Conservation (phyloP, 1,284 basidiomycete species). For the Calocybe gambosa region DNA sequence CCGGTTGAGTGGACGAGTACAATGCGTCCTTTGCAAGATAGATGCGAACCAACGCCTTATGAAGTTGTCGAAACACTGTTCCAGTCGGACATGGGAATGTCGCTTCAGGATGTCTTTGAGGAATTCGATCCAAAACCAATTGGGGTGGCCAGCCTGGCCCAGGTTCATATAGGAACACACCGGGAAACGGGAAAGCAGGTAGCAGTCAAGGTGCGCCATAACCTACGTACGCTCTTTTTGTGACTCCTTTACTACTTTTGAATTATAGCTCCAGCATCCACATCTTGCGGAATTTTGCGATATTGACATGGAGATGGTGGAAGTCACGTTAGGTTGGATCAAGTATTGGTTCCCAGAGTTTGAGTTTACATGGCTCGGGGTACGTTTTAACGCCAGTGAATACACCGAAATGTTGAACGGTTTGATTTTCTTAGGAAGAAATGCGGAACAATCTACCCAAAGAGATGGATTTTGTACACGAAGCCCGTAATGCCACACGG, state of each 20-base stretch:
- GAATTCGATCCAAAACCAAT: slow-evolving; percentile 89
- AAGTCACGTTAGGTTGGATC: slow-evolving; percentile 79
- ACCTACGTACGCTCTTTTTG: neutral
- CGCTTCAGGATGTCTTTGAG: slow-evolving; percentile 64
- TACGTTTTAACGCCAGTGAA: slow-evolving; percentile 19
- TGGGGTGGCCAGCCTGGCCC: slow-evolving; percentile 91
- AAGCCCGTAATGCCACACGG: slow-evolving; percentile 80
- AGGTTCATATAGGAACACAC: slow-evolving; percentile 87
- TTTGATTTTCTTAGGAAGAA: slow-evolving; percentile 50
- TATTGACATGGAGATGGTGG: slow-evolving; percentile 81
- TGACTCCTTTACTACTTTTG: neutral
- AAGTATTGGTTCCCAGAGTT: slow-evolving; percentile 87
- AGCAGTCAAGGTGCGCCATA: slow-evolving; percentile 74
- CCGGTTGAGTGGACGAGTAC: slow-evolving; percentile 77
- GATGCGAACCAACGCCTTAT: slow-evolving; percentile 75
- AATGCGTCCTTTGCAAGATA: slow-evolving; percentile 74
- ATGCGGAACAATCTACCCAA: slow-evolving; percentile 91
- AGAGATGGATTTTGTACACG: slow-evolving; percentile 93
- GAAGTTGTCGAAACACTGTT: slow-evolving; percentile 68
- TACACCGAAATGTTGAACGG: slow-evolving; percentile 1
- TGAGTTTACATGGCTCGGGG: slow-evolving; percentile 90
- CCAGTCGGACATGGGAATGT: slow-evolving; percentile 62
- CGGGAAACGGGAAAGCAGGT: slow-evolving; percentile 67
- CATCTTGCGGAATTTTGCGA: slow-evolving; percentile 90
- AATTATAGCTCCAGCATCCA: slow-evolving; percentile 80